Base-by-base conservation (phyloP, 495 filamentous ascomycete species). In the Darksidea phi region DNA sequence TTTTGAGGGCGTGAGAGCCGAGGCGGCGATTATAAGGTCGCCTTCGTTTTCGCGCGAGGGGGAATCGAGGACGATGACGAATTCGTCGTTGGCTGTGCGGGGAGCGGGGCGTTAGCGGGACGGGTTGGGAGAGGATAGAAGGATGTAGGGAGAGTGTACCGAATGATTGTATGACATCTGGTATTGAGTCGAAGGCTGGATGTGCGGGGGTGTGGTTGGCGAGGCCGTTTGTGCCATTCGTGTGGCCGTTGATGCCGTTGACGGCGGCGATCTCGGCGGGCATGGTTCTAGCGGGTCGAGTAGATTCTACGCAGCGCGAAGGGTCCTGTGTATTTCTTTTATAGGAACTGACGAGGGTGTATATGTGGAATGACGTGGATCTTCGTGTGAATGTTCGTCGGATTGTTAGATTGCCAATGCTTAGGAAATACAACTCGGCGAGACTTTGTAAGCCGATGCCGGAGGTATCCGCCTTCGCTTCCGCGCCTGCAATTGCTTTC, bases 11-110 rank as follows among this genome's bases (percentile, higher is more conserved):
- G 93, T 97, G 68, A 97, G 78, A 63, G 88, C 81, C 34, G 90
- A 80, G 21, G 91, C 95, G 51, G 95, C 90, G 68, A 97, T 93
- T 73, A 98, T 95, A 24, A 98, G 86, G 76, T 98, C 94, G 67
- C 91, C 95, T 80, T 98, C 95, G 75, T 97, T 97, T 73, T 98
- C 95, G 70, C 94, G 92, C 56, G 85, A 81, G 48, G 87, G 83
- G 59, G 87, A 87, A 76, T 98, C 95, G 61, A 97, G 89, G 20
- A 96, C 91, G 53, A 98, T 83, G 71, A 98, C 89, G 81, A 97
- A 97, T 73, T 97, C 84, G 73, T 91, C 92, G 76, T 86, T 82
- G 65, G 82, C 91, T 95, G 58, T 38, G 47, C 41, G 46, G 48
- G 48, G 28, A 25, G 43, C 18, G 54, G 56, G 57, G 59, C 53